Conservation (phyloP, 192 early-diverging fungal genomes). For the Mortierella claussenii region DNA sequence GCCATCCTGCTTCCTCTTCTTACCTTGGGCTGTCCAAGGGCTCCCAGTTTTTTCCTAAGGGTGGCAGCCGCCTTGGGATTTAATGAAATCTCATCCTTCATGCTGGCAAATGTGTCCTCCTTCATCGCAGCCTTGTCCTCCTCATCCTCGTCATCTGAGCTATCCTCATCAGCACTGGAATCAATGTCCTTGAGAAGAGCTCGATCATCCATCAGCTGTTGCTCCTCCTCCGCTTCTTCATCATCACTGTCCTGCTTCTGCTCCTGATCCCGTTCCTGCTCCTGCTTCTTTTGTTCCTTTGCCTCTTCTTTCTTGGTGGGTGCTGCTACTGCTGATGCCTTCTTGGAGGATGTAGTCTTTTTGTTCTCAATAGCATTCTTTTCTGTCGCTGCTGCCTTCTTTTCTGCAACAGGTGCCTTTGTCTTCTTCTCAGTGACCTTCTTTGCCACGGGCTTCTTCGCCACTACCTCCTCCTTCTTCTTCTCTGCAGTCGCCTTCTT, state of each 20-base stretch:
- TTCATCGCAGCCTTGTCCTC: conserved; percentile 48
- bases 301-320: conserved; percentile 7
- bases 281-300: conserved; percentile 37
- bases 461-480: conserved; percentile 1
- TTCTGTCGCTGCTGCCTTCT: conserved; percentile 35
- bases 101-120: conserved; percentile 52
- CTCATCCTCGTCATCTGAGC: conserved; percentile 41
- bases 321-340: neutral
- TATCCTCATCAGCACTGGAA: conserved; percentile 49
- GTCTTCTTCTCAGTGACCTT: conserved; percentile 40
- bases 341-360: conserved; percentile 31
- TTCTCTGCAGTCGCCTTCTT: conserved; percentile 13
- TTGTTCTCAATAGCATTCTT: conserved; percentile 28
- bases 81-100: conserved; percentile 53
- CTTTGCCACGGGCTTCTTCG: conserved; percentile 4
- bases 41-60: conserved; percentile 37
- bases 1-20: neutral
- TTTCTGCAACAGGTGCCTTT: conserved; percentile 28
- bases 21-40: conserved; percentile 40
- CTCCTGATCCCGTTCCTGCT: conserved; percentile 53
- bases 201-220: conserved; percentile 57
- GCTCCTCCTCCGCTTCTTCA: conserved; percentile 46
- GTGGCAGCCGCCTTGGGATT: conserved; percentile 46
- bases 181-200: conserved; percentile 55
- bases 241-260: conserved; percentile 54